Evolutionary conservation across 2,329 filamentous ascomycete species (phyloP), one percentile per base, ranked within the genome.

Genomic region (Claviceps sp.): DNA sequence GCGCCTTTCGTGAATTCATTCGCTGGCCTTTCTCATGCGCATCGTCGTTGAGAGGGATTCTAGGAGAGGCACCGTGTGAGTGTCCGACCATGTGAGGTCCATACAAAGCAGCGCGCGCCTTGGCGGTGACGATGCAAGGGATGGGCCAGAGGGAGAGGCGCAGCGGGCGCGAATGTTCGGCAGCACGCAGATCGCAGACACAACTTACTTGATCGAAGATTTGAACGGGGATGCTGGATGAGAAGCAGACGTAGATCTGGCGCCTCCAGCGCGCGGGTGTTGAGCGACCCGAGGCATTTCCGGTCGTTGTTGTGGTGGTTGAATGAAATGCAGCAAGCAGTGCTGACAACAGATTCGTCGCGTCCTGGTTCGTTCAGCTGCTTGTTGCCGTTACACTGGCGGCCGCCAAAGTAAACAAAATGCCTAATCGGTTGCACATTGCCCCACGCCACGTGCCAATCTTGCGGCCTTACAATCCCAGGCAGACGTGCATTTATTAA

Each of bases 31-130:
- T 95, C 71, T 98, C 93, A 60, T 85, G 82, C 55, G 81, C 84
- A 75, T 98, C 93, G 72, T 98, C 93, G 72, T 97, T 97, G 56
- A 98, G 80, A 38, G 93, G 90, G 54, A 98, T 94, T 66, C 89
- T 95, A 61, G 45, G 55, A 51, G 58, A 54, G 53, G 48, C 55
- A 48, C 1, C 0, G 18, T 42, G 52, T 56, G 45, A 57, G 52
- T 34, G 42, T 45, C 4, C 8, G 20, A 44, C 9, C 16, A 45
- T 5, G 24, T 11, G 5, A n/a, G 11, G n/a, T 16, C 14, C 11
- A 7, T 18, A 18, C 24, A 47, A 24, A 16, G 46, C 37, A 20
- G 30, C 24, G 45, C 37, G 26, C 42, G 20, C 38, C 47, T 24
- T 14, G 7, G 38, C 38, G 26, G 20, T 14, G 26, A 26, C 48